Evolutionary conservation across 441 rosid genomes (phyloP), one percentile per base, ranked within the genome.

Genomic region (Isatis lusitanica): DNA sequence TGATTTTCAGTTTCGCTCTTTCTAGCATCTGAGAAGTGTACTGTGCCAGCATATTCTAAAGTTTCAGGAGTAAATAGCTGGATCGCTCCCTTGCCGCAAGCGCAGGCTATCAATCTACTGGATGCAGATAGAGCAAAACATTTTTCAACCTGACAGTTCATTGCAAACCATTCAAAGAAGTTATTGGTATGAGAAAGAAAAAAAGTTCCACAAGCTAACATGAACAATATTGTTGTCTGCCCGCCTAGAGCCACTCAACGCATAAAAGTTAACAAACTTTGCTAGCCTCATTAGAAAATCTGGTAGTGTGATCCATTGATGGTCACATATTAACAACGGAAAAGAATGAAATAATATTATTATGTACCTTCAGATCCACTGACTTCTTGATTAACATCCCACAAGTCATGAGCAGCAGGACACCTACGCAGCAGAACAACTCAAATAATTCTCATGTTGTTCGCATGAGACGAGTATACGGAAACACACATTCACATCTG

Each of bases 61-160:
- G 81, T 68, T 67, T 78, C 84, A 63, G 70, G 65, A 38, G 66
- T 79, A 70, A 84, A 85, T 73, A 93, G 81, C 51, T 81, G 83
- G 63, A 93, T 88, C 43, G 47, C 76, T 71, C 98, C 98, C 46
- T 83, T 83, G 77, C 81, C 83, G 77, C 98, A 90, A 71, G 90
- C 97, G 79, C 98, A 91, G 55, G 98, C 94, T 79, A 93, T 75
- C 70, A 90, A 83, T 81, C 81, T 80, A 71, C 75, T 74, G 63
- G 98, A 89, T 59, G 85, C 81, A 68, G 92, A 89, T 69, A 91
- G 73, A 36, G 92, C 84, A 87, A 86, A 89, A 78, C 90, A 90
- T 63, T 83, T 89, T 63, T 86, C 85, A 73, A 89, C 98, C 95
- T 90, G 95, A 73, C 73, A 84, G 59, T 76, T 47, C 67, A 69